A percentile compares a stretch with the other conserved stretches of the same genome.
These are phyloP conservation scores for Berberis thunbergii DNA, from an alignment of 164 flowering plant species.

Conservation along the genomic window DNA sequence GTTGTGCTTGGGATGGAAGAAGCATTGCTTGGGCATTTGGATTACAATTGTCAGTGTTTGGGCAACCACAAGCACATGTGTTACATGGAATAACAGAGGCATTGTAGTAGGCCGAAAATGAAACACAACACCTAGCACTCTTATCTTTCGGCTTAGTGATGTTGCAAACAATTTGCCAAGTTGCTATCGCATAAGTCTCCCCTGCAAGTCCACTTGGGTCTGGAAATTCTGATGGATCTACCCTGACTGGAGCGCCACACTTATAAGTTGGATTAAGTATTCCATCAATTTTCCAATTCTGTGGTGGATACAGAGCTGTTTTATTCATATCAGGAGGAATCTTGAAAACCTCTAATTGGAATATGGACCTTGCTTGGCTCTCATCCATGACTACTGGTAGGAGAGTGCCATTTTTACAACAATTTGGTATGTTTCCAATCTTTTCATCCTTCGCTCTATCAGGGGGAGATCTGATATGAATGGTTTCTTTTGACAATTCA, in stretches of 20 bases:
- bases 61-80: slow-evolving; percentile 78
- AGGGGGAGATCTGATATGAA: slow-evolving; percentile 57
- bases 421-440: slow-evolving; percentile 41
- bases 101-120: slow-evolving; percentile 76
- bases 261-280: slow-evolving; percentile 52
- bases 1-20: slow-evolving; percentile 61
- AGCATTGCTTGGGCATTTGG: slow-evolving; percentile 40
- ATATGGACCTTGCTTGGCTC: slow-evolving; percentile 45
- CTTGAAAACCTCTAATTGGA: slow-evolving; percentile 58
- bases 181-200: slow-evolving; percentile 38
- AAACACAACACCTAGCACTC: slow-evolving; percentile 72
- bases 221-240: slow-evolving; percentile 49
- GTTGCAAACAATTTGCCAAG: slow-evolving; percentile 95
- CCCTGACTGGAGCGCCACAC: slow-evolving; percentile 62
- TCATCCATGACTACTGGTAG: slow-evolving; percentile 60
- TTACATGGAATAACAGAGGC: slow-evolving; percentile 62
- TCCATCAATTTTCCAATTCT: slow-evolving; percentile 60
- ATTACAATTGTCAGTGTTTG: slow-evolving; percentile 32
- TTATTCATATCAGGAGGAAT: slow-evolving; percentile 61
- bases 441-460: slow-evolving; percentile 40
- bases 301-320: slow-evolving; percentile 46
- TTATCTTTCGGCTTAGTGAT: slow-evolving; percentile 39
- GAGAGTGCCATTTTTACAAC: slow-evolving; percentile 63
- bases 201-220: slow-evolving; percentile 39
- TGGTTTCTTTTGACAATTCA: slow-evolving; percentile 56